Percentiles rank a stretch among this genome's conserved stretches.
Evolutionary conservation across 2,329 filamentous ascomycete species (phyloP).

Genomic region (Metarhizium rileyi): DNA sequence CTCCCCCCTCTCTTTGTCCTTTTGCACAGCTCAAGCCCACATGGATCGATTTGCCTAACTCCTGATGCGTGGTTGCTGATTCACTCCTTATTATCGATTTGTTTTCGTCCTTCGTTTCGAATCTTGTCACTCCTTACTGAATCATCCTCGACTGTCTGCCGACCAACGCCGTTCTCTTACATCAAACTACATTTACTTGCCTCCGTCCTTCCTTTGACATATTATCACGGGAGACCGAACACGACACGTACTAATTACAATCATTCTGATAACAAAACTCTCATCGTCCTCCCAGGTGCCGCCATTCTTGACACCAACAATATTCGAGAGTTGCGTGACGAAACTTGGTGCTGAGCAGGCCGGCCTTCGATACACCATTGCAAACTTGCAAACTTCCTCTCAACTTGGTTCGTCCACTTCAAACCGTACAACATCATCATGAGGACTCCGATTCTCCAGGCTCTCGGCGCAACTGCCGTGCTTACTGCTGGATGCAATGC

Average conservation of each 20-base stretch:
- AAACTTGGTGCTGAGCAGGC: neutral
- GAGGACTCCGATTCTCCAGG: constrained; percentile 42
- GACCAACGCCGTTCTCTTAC: neutral
- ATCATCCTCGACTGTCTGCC: constrained; percentile 1
- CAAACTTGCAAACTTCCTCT: neutral
- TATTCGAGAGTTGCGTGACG: neutral
- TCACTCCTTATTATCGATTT: neutral
- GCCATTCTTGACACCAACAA: neutral
- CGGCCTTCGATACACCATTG: constrained; percentile 1
- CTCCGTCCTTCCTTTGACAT: too few relatives aligned
- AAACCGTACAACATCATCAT: constrained; percentile 25
- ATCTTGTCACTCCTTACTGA: constrained; percentile 1
- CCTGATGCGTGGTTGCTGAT: neutral
- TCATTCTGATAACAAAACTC: neutral
- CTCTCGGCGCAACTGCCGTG: constrained; percentile 40
- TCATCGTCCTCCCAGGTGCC: neutral
- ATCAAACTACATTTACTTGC: too few relatives aligned
- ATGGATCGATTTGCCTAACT: constrained; percentile 1
- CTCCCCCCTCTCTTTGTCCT: neutral
- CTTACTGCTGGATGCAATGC: constrained; percentile 28
- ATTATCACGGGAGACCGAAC: neutral
- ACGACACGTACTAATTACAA: neutral
- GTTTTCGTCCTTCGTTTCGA: neutral
- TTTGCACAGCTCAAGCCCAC: neutral
- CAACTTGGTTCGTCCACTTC: neutral